A percentile compares a stretch with the other conserved stretches of the same genome.
Evolutionary conservation across 2,329 filamentous ascomycete species (phyloP).

Genomic region (Aschersonia sp.): DNA sequence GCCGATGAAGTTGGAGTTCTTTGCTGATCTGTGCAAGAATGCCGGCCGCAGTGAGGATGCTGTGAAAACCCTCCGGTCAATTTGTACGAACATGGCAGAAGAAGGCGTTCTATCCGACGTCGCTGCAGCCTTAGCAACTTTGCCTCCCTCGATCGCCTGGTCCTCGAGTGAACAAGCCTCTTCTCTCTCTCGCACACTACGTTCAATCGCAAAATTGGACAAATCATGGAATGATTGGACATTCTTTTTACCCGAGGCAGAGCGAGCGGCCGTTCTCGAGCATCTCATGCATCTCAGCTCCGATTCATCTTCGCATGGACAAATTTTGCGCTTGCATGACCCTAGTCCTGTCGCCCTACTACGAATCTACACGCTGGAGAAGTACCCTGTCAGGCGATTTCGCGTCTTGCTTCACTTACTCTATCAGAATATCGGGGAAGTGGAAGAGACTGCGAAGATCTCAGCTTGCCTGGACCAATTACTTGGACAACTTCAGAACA

Average conservation of each 20-base stretch:
- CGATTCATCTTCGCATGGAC: conserved; percentile 17
- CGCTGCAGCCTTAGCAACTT: conserved; percentile 30
- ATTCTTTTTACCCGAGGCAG: conserved; percentile 32
- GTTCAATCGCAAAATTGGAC: conserved; percentile 44
- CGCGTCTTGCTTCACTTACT: conserved; percentile 35
- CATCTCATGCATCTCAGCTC: conserved; percentile 40
- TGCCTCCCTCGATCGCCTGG: conserved; percentile 40
- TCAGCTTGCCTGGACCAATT: conserved; percentile 23
- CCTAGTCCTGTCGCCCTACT: conserved; percentile 31
- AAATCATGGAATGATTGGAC: conserved; percentile 42
- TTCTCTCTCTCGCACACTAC: conserved; percentile 42
- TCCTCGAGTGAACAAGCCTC: conserved; percentile 30
- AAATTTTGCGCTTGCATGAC: conserved; percentile 26
- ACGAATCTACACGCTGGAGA: conserved; percentile 31
- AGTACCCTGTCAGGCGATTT: conserved; percentile 36
- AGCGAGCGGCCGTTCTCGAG: conserved; percentile 44
- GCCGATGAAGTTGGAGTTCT: conserved; percentile 48
- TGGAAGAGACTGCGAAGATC: conserved; percentile 23
- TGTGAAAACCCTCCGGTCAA: conserved; percentile 39
- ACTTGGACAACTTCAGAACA: conserved; percentile 18
- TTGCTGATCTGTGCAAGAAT: conserved; percentile 45
- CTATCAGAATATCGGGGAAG: conserved; percentile 31
- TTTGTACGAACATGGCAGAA: conserved; percentile 47
- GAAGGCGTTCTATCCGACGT: conserved; percentile 41
- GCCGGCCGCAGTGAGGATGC: conserved; percentile 41